Conservation (phyloP, 1,284 basidiomycete genomes). For the Apiotrichum porosum region DNA sequence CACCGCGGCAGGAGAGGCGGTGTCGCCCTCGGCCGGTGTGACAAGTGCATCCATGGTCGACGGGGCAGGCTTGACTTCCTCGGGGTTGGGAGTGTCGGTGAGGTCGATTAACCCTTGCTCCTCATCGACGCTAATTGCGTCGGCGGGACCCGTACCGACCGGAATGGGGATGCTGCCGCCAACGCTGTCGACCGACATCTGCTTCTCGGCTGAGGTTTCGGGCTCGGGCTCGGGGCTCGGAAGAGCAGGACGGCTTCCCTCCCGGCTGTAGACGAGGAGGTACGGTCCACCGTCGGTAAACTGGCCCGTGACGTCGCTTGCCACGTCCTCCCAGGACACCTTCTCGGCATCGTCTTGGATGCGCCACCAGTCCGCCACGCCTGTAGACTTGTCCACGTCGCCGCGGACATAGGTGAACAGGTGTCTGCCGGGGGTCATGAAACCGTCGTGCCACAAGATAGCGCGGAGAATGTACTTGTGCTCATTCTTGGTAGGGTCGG, state of each 20-base stretch:
- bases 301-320: constrained; percentile 32
- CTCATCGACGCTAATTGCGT: too few relatives aligned
- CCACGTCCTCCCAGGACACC: constrained; percentile 30
- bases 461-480: constrained; percentile 35
- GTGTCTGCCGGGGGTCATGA: constrained; percentile 29
- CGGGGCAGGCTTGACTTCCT: too few relatives aligned
- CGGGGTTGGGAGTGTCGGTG: too few relatives aligned
- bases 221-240: not conserved
- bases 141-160: too few relatives aligned
- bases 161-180: too few relatives aligned
- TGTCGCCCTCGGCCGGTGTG: too few relatives aligned
- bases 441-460: constrained; percentile 39
- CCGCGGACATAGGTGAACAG: constrained; percentile 35
- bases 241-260: constrained; percentile 14
- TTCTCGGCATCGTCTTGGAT: constrained; percentile 32
- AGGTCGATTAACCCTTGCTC: too few relatives aligned
- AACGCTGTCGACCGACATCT: too few relatives aligned
- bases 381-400: not conserved
- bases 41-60: too few relatives aligned
- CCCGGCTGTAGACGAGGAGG: constrained; percentile 29
- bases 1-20: too few relatives aligned
- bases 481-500: constrained; percentile 28
- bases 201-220: too few relatives aligned
- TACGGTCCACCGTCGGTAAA: constrained; percentile 45
- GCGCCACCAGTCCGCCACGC: constrained; percentile 43